These are phyloP conservation scores for Spathaspora girioi DNA, from an alignment of 805 yeast genomes.

Conservation along the genomic window DNA sequence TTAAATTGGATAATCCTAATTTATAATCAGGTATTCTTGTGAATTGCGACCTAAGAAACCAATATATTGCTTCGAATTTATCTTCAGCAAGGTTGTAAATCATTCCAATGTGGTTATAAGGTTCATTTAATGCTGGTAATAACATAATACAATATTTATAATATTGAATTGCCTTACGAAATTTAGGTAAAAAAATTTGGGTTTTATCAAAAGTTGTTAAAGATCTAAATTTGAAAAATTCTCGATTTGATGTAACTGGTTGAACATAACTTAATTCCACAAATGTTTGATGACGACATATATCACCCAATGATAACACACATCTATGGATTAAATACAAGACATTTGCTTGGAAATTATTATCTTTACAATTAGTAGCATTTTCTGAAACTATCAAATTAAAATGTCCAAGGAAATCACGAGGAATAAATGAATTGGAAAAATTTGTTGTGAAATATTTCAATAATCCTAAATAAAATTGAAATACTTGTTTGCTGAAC, in stretches of 20 bases:
- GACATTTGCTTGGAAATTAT: conserved; percentile 25
- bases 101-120: conserved; percentile 56
- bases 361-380: conserved; percentile 10
- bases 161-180: conserved; percentile 22
- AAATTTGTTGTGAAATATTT: conserved; percentile 35
- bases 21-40: conserved; percentile 47
- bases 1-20: conserved; percentile 46
- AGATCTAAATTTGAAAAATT: conserved; percentile 29
- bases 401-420: conserved; percentile 24
- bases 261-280: conserved; percentile 44
- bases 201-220: conserved; percentile 26
- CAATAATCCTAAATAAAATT: conserved; percentile 46
- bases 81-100: conserved; percentile 39
- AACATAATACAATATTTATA: conserved; percentile 53
- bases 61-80: conserved; percentile 45
- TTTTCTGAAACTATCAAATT: conserved; percentile 15
- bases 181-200: conserved; percentile 30
- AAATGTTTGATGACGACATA: conserved; percentile 53
- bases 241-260: conserved; percentile 25
- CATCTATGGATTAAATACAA: conserved; percentile 47
- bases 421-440: conserved; percentile 33
- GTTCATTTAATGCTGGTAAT: conserved; percentile 68
- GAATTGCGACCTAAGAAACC: conserved; percentile 53
- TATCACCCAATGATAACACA: conserved; percentile 52
- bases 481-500: conserved; percentile 42